Base-by-base conservation (phyloP, 441 rosid species). In the Mallotus japonicus region DNA sequence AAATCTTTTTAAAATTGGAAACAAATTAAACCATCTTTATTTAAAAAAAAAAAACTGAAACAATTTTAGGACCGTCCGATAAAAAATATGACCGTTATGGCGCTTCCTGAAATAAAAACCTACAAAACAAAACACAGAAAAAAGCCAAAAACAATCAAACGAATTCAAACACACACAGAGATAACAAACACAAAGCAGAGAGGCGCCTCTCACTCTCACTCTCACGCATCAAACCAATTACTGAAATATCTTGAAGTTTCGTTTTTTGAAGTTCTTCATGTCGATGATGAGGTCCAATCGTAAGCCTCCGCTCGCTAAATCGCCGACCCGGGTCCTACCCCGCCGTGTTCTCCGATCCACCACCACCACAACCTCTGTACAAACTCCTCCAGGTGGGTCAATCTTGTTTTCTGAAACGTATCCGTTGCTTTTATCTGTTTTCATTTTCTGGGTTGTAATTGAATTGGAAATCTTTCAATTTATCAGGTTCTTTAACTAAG, bases 281-380 rank as follows among this genome's bases (percentile, higher is more conserved):
- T 88, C 88, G 42, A 86, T 42, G 75, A 84, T 90, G 91, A 86
- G 79, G 77, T 70, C 75, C 22, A 74, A 74, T 75, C 80, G 90
- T 46, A 90, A 88, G 83, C 97, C 99, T 47, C 90, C 97, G 69
- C 89, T 94, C 51, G 78, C 92, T 0, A 92, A 80, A 80, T 90
- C 93, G 0, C 97, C 97, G 22, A 79, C 85, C 77, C 83, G 90
- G 62, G 83, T 81, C 67, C 86, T 88, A 12, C 74, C 93, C 28
- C 88, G 91, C 46, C 90, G 89, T 0, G 81, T 69, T 72, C 81
- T 84, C 49, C 85, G 79, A n/a, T 75, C 91, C 7, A 79, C 67
- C 13, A 79, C 67, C 13, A 58, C 88, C 5, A 44, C 67, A 28
- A 28, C 32, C 65, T 58, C 84, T 13, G 74, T 85, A 12, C 89